A percentile compares a stretch with the other conserved stretches of the same genome.
Evolutionary conservation across 208 protist genomes (phyloP).

Genomic region (Trypanosoma theileri): DNA sequence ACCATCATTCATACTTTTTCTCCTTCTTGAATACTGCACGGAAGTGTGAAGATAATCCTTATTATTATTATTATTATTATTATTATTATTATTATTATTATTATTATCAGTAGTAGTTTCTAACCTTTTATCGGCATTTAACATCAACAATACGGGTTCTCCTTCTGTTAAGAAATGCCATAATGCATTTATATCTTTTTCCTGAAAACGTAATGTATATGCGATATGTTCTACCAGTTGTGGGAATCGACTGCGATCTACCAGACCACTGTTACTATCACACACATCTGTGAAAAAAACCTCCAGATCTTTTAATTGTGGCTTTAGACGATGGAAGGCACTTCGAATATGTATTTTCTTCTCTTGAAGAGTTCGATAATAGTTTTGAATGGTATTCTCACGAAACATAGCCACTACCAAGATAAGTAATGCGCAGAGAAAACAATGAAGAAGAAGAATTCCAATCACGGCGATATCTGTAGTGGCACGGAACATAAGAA

Average conservation of each 20-base stretch:
- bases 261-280: background rate
- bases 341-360: constrained; percentile 23
- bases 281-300: constrained; percentile 13
- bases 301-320: constrained; percentile 10
- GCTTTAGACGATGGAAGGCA: constrained; percentile 6
- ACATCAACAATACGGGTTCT: constrained; percentile 5
- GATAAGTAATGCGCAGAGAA: background rate
- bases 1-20: too few relatives aligned
- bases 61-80: constrained; percentile 1
- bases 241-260: constrained; percentile 1
- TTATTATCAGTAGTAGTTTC: background rate
- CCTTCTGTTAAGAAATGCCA: constrained; percentile 20
- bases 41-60: too few relatives aligned
- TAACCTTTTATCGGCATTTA: background rate
- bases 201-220: constrained; percentile 6
- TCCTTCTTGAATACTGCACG: background rate
- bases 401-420: constrained; percentile 8
- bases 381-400: background rate
- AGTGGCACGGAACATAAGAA: constrained; percentile 6
- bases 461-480: background rate
- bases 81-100: constrained; percentile 5
- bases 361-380: constrained; percentile 11
- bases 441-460: constrained; percentile 1
- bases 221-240: background rate
- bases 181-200: constrained; percentile 5